phyloP scores from a whole-genome alignment of 2,329 filamentous ascomycete genomes.

The Penicillium fuscoglaucum region DNA sequence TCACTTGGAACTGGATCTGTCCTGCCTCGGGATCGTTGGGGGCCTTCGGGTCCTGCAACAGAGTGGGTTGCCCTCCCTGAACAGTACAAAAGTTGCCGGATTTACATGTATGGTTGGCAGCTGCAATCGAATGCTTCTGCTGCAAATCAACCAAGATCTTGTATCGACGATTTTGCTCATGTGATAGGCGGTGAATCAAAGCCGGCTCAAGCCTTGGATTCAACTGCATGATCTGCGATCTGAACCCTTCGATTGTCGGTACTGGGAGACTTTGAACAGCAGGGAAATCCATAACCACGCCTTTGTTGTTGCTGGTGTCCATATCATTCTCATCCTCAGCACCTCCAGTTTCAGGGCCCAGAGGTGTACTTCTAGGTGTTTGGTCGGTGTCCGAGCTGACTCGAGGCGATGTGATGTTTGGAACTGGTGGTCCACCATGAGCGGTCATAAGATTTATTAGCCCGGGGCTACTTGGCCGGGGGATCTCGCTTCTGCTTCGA shows the following conservation, averaged over 20 bases:
- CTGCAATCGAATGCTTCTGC: constrained; percentile 62
- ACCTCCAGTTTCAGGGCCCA: constrained; percentile 26
- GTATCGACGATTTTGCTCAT: constrained; percentile 77
- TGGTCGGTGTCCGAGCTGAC: constrained; percentile 16
- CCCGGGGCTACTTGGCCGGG: constrained; percentile 44
- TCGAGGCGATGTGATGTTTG: constrained; percentile 51
- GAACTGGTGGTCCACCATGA: constrained; percentile 60
- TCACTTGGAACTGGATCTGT: constrained; percentile 56
- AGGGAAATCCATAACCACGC: constrained; percentile 61
- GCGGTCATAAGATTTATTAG: constrained; percentile 57
- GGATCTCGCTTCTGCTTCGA: constrained; percentile 60
- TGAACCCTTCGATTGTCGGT: constrained; percentile 75
- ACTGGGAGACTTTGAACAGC: constrained; percentile 67
- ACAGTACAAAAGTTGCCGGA: constrained; percentile 64
- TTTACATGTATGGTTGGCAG: constrained; percentile 58
- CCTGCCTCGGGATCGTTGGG: constrained; percentile 60
- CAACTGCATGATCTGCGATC: constrained; percentile 67
- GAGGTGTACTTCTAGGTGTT: constrained; percentile 16
- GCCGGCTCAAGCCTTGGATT: constrained; percentile 70
- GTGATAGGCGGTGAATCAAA: constrained; percentile 76
- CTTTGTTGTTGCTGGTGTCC: constrained; percentile 57
- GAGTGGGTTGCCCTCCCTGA: constrained; percentile 64
- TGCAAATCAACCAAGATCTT: constrained; percentile 71
- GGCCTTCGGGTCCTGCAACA: constrained; percentile 57
- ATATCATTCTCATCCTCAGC: constrained; percentile 58